Evolutionary conservation across 345 rosid species (phyloP).

Genomic region (Syzygium grande): DNA sequence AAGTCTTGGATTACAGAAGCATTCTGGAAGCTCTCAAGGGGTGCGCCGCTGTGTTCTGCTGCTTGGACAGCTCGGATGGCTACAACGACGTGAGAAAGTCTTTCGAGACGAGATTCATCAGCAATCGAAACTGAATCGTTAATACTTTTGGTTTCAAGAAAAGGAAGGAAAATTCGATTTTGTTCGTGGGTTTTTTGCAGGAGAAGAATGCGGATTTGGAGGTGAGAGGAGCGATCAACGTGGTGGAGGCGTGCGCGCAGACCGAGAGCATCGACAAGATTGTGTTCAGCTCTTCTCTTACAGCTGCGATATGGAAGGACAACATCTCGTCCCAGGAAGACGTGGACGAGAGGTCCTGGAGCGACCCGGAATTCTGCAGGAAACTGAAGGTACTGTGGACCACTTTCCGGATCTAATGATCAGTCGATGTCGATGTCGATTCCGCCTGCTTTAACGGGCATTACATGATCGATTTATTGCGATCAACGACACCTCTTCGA

Average conservation of each 20-base stretch:
- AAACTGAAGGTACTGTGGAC: constrained; percentile 33
- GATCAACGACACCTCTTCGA: not conserved
- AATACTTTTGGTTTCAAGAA: not conserved
- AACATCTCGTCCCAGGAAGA: constrained; percentile 40
- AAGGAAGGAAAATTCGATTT: not conserved
- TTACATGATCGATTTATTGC: not conserved
- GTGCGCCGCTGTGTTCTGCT: constrained; percentile 65
- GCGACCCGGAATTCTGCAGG: constrained; percentile 61
- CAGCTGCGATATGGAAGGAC: constrained; percentile 86
- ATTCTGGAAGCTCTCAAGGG: constrained; percentile 65
- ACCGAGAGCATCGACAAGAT: constrained; percentile 51
- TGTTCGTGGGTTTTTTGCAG: constrained; percentile 6
- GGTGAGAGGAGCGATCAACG: constrained; percentile 77
- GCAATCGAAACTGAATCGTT: not conserved
- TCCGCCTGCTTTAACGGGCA: not conserved
- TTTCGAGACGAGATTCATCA: not conserved
- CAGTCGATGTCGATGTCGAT: not conserved
- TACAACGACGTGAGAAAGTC: constrained; percentile 40
- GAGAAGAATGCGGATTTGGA: constrained; percentile 59
- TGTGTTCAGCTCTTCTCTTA: constrained; percentile 62
- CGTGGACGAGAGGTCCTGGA: constrained; percentile 83
- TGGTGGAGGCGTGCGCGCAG: constrained; percentile 84
- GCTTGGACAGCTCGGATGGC: constrained; percentile 54
- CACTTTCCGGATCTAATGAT: not conserved
- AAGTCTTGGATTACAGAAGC: constrained; percentile 70